These are phyloP conservation scores for Arthromyces matolae DNA, from an alignment of 768 basidiomycete species.

Conservation along the genomic window DNA sequence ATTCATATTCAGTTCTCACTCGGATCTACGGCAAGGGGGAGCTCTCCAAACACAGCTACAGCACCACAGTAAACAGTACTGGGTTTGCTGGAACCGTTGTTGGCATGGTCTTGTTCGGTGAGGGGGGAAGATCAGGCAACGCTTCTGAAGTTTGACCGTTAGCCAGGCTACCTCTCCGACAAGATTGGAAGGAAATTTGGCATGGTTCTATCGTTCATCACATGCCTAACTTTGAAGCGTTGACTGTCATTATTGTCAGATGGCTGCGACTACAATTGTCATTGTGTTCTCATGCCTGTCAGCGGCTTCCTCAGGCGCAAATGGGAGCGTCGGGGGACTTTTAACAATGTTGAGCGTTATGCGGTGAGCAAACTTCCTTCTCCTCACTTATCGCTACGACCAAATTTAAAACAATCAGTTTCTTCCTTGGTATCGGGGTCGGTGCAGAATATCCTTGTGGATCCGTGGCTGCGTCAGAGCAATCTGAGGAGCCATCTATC, in stretches of 20 bases:
- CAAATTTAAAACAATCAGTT: slow-evolving; percentile 37
- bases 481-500: slow-evolving; percentile 78
- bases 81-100: slow-evolving; percentile 12
- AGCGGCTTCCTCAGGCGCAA: slow-evolving; percentile 74
- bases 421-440: slow-evolving; percentile 82
- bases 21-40: slow-evolving; percentile 8
- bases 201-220: slow-evolving; percentile 4
- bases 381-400: not conserved
- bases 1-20: slow-evolving; percentile 1
- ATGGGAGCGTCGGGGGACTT: slow-evolving; percentile 62
- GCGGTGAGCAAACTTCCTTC: slow-evolving; percentile 45
- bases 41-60: slow-evolving; percentile 9
- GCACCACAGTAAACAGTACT: slow-evolving; percentile 8
- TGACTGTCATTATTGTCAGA: not conserved
- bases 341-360: slow-evolving; percentile 74
- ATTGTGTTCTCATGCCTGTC: slow-evolving; percentile 68
- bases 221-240: not conserved
- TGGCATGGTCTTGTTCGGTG: slow-evolving; percentile 12
- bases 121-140: not conserved
- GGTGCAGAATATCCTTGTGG: slow-evolving; percentile 90
- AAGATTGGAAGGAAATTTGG: slow-evolving; percentile 13
- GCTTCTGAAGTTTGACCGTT: not conserved
- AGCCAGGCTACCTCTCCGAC: slow-evolving; percentile 7
- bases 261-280: not conserved
- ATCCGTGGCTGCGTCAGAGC: slow-evolving; percentile 84